Conservation (phyloP, 257 asterid genomes). For the Jaltomata sinuosa region DNA sequence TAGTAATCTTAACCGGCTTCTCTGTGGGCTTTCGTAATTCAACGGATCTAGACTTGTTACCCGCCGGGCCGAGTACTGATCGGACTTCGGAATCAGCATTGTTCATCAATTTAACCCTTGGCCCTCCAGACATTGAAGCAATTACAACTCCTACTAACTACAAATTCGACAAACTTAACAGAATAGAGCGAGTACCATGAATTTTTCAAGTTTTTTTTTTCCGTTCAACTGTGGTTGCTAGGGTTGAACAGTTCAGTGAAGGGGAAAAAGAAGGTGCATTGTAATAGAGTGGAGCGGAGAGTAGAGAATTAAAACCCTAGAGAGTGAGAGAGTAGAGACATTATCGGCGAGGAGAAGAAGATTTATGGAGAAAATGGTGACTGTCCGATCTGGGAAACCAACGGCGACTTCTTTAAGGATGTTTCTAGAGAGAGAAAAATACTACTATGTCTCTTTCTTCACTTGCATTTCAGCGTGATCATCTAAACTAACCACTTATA, state of each 20-base stretch:
- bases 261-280: slow-evolving; percentile 1
- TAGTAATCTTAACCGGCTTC: slow-evolving; percentile 26
- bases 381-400: slow-evolving; percentile 12
- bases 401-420: slow-evolving; percentile 19
- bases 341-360: not conserved
- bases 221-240: not conserved
- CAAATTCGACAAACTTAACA: not conserved
- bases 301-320: not conserved
- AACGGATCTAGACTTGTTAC: slow-evolving; percentile 58
- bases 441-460: not conserved
- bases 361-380: not conserved
- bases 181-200: not conserved
- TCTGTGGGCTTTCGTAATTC: slow-evolving; percentile 45
- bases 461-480: not conserved
- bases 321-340: not conserved
- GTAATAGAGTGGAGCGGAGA: not conserved
- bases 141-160: not conserved
- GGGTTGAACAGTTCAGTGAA: not conserved
- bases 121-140: slow-evolving; percentile 61
- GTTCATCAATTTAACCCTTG: slow-evolving; percentile 49
- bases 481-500: not conserved
- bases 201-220: not conserved
- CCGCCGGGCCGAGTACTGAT: slow-evolving; percentile 77
- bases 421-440: slow-evolving; percentile 35
- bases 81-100: slow-evolving; percentile 44